phyloP scores from a whole-genome alignment of 2,329 filamentous ascomycete genomes.

The Cytospora mali region DNA sequence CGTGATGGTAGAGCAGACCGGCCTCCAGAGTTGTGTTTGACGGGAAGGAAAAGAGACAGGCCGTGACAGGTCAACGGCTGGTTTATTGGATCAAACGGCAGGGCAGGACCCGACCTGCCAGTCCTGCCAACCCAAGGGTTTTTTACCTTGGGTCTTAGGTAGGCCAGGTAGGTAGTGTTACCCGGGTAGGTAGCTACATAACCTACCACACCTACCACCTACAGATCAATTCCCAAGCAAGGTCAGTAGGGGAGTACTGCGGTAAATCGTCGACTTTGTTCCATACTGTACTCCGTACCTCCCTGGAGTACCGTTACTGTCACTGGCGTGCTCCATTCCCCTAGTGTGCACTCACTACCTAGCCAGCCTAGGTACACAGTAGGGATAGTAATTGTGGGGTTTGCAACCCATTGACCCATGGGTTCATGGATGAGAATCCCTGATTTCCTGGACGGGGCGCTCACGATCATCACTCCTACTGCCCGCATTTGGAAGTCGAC shows the following conservation, averaged over 20 bases:
- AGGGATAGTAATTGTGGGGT: slow-evolving; percentile 16
- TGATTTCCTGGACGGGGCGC: slow-evolving; percentile 4
- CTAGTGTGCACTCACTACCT: not conserved
- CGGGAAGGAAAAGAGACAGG: not conserved
- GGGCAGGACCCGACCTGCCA: no score
- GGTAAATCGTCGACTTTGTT: no score
- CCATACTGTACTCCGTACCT: not conserved
- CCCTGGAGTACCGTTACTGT: no score
- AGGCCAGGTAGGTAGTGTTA: no score
- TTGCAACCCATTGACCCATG: not conserved
- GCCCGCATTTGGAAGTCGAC: slow-evolving; percentile 25
- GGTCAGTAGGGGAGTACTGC: no score
- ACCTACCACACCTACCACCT: no score
- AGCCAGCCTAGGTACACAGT: not conserved
- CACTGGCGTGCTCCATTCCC: not conserved
- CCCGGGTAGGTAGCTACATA: no score
- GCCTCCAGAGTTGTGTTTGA: not conserved
- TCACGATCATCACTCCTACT: slow-evolving; percentile 26
- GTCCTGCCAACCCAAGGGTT: no score
- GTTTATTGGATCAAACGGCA: not conserved
- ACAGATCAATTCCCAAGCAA: no score
- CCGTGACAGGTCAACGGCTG: not conserved
- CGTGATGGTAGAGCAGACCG: not conserved
- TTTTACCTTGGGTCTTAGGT: no score
- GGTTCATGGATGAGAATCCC: not conserved